Evolutionary conservation across 768 basidiomycete species (phyloP).

Genomic region (Rhodotorula babjevae): DNA sequence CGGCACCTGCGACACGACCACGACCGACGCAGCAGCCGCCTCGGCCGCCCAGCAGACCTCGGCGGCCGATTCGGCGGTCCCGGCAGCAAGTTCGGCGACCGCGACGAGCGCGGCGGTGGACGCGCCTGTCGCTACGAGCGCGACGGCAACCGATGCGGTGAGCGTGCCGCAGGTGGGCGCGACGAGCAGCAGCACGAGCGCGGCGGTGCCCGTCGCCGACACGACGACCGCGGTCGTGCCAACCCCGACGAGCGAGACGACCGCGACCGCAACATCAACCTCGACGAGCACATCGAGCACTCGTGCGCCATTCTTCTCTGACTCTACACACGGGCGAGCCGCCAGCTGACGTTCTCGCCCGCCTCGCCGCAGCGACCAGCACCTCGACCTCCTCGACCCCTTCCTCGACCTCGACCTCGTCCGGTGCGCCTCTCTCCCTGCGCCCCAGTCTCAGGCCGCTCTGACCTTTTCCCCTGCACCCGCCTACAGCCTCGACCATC

Average conservation of each 20-base stretch:
- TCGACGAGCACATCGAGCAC: neutral
- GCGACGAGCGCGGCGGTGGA: no score
- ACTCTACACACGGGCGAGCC: no score
- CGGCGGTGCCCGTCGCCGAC: no score
- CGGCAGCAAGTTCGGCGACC: neutral
- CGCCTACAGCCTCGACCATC: conserved; percentile 7
- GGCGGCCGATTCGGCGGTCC: neutral
- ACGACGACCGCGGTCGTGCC: neutral
- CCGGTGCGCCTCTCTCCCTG: neutral
- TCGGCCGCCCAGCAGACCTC: neutral
- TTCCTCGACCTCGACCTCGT: neutral
- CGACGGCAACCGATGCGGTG: no score
- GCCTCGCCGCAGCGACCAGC: no score
- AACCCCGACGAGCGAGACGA: neutral
- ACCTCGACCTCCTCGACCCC: neutral
- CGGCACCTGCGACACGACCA: neutral
- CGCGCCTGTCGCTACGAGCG: no score
- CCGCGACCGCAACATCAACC: no score
- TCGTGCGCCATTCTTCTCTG: no score
- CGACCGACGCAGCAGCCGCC: no score
- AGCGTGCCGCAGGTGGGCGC: no score
- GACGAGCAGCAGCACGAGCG: no score
- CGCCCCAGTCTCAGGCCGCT: neutral
- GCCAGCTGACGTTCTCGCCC: neutral
- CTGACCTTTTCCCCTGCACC: neutral